Percentiles rank a stretch among this genome's conserved stretches.
phyloP scores from a whole-genome alignment of 331 rosid species.

The Quercus phellos region DNA sequence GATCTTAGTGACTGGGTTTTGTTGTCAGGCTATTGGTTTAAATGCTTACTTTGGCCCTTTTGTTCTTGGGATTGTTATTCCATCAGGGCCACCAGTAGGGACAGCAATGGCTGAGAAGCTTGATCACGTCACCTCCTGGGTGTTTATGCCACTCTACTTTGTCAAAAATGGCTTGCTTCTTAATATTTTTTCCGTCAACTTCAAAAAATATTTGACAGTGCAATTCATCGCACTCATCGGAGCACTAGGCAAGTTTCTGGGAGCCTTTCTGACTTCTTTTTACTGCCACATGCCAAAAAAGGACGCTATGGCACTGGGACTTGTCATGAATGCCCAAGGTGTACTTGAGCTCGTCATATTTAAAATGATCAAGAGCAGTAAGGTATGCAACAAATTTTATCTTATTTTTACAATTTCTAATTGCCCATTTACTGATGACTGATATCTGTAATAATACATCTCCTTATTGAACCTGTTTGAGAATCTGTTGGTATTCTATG shows the following conservation, averaged over 20 bases:
- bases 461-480: neutral
- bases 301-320: constrained; percentile 33
- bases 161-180: constrained; percentile 18
- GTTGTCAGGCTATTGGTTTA: constrained; percentile 19
- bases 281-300: constrained; percentile 11
- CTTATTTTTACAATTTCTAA: neutral
- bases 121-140: constrained; percentile 22
- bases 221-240: constrained; percentile 10
- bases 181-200: neutral
- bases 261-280: constrained; percentile 15
- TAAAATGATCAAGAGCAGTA: neutral
- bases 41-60: constrained; percentile 27
- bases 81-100: constrained; percentile 32
- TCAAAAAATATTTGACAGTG: constrained; percentile 1
- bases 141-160: constrained; percentile 35
- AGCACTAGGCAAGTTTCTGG: constrained; percentile 28
- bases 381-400: constrained; percentile 8
- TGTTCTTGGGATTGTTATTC: constrained; percentile 31
- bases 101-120: constrained; percentile 24
- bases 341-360: constrained; percentile 28
- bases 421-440: too few species aligned
- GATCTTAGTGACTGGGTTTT: constrained; percentile 22
- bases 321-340: constrained; percentile 33
- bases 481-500: neutral
- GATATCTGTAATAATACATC: too few species aligned